Evolutionary conservation across 257 asterid genomes (phyloP).

Genomic region (Nicotiana undulata): DNA sequence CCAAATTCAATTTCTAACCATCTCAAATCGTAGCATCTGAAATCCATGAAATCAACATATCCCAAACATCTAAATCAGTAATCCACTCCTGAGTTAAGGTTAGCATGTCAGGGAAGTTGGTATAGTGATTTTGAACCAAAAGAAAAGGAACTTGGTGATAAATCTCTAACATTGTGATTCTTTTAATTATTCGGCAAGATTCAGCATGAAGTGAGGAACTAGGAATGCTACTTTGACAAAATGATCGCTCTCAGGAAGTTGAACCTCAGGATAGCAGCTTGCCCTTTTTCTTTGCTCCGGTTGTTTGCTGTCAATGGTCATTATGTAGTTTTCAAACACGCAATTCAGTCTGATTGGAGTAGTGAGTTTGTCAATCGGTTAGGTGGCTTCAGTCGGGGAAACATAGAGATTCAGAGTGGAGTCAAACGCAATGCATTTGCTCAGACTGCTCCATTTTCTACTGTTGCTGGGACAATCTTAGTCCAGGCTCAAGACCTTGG

Average conservation of each 20-base stretch:
- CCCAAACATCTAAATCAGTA: background rate
- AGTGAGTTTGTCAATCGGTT: slow-evolving; percentile 3
- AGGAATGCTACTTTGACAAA: slow-evolving; percentile 12
- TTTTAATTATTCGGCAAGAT: background rate
- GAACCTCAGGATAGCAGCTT: slow-evolving; percentile 14
- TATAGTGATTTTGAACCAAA: background rate
- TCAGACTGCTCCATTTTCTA: slow-evolving; percentile 35
- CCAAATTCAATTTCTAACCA: background rate
- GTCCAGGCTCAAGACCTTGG: slow-evolving; percentile 86
- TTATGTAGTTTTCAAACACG: slow-evolving; percentile 17
- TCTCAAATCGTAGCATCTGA: background rate
- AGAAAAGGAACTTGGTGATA: background rate
- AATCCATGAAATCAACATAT: background rate
- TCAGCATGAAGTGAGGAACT: background rate
- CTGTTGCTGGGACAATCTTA: slow-evolving; percentile 49
- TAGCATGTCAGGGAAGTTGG: background rate
- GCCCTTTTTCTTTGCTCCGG: slow-evolving; percentile 19
- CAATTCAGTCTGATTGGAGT: slow-evolving; percentile 15
- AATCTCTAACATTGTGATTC: background rate
- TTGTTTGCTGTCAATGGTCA: slow-evolving; percentile 2
- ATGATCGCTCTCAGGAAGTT: slow-evolving; percentile 39
- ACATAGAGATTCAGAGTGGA: slow-evolving; percentile 10
- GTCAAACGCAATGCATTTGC: slow-evolving; percentile 8
- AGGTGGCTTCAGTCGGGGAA: background rate
- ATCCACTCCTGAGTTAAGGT: background rate